Evolutionary conservation across 1,284 basidiomycete species (phyloP).

Genomic region (Leccinum pachyderme): DNA sequence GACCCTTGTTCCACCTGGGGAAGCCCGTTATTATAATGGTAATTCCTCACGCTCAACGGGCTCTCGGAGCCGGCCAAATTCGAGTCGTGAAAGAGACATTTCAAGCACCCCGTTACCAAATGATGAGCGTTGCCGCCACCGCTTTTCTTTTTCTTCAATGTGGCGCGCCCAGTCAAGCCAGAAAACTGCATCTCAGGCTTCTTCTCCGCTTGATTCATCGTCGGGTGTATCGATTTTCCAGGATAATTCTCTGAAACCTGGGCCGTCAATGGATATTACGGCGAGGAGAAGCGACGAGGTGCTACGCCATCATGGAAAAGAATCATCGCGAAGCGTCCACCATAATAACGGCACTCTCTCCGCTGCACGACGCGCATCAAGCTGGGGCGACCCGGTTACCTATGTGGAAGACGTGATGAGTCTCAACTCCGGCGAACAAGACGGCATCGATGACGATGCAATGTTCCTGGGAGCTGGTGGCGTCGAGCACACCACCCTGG

Average conservation of each 20-base stretch:
- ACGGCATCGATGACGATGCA: slow-evolving; percentile 43
- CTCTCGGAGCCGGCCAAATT: slow-evolving; percentile 22
- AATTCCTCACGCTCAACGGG: slow-evolving; percentile 18
- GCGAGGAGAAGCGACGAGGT: slow-evolving; percentile 36
- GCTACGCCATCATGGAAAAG: slow-evolving; percentile 28
- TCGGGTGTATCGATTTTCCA: slow-evolving; percentile 28
- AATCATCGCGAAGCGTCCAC: slow-evolving; percentile 25
- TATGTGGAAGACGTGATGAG: slow-evolving; percentile 54
- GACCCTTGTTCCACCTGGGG: slow-evolving; percentile 11
- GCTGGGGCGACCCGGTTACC: slow-evolving; percentile 51
- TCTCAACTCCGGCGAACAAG: slow-evolving; percentile 49
- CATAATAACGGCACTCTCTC: slow-evolving; percentile 33
- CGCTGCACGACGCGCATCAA: slow-evolving; percentile 56
- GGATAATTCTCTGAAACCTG: slow-evolving; percentile 16
- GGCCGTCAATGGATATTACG: slow-evolving; percentile 23
- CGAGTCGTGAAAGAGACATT: slow-evolving; percentile 26
- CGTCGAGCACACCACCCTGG: slow-evolving; percentile 42
- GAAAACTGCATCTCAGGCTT: slow-evolving; percentile 27
- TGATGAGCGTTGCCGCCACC: slow-evolving; percentile 24
- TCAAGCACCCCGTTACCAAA: slow-evolving; percentile 19
- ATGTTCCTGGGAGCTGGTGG: slow-evolving; percentile 55
- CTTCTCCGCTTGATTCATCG: slow-evolving; percentile 31
- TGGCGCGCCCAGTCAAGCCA: slow-evolving; percentile 21
- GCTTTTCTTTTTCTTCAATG: slow-evolving; percentile 32
- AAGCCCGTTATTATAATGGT: slow-evolving; percentile 6